A percentile compares a stretch with the other conserved stretches of the same genome.
phyloP scores from a whole-genome alignment of 1,284 basidiomycete genomes.

The Moniliophthora roreri region DNA sequence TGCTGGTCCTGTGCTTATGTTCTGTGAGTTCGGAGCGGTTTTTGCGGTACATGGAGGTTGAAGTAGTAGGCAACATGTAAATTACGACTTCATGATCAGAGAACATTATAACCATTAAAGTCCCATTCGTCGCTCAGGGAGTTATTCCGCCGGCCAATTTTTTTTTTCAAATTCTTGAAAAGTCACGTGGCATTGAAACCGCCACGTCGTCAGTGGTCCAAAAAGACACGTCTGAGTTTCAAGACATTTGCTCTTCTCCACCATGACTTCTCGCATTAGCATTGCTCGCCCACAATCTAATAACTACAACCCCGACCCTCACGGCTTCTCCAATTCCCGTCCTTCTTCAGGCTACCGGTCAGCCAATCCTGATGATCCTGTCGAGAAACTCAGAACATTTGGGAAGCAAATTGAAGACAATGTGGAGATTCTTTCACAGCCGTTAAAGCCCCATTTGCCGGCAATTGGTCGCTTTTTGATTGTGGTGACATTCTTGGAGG shows the following conservation, averaged over 20 bases:
- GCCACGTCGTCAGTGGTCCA: slow-evolving; percentile 9
- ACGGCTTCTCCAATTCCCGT: slow-evolving; percentile 69
- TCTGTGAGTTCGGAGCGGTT: too few species aligned
- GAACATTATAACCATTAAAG: too few species aligned
- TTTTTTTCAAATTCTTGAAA: too few species aligned
- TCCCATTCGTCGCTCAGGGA: too few species aligned
- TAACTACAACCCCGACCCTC: slow-evolving; percentile 64
- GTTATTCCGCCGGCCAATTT: too few species aligned
- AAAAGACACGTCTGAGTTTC: slow-evolving; percentile 7
- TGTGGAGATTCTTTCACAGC: slow-evolving; percentile 91
- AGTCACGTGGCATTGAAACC: slow-evolving; percentile 1
- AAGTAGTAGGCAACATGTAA: too few species aligned
- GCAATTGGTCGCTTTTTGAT: slow-evolving; percentile 96
- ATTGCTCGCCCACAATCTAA: slow-evolving; percentile 71
- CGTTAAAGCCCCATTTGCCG: slow-evolving; percentile 92
- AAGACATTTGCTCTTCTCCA: slow-evolving; percentile 16
- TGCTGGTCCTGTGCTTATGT: too few species aligned
- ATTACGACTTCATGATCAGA: too few species aligned
- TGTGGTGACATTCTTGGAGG: slow-evolving; percentile 98
- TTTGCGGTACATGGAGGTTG: too few species aligned
- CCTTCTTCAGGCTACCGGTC: slow-evolving; percentile 70
- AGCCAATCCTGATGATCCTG: slow-evolving; percentile 77
- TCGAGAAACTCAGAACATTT: slow-evolving; percentile 81
- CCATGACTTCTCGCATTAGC: slow-evolving; percentile 81
- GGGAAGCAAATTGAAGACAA: slow-evolving; percentile 88